phyloP scores from a whole-genome alignment of 2,329 filamentous ascomycete genomes.

The Epichloe brachyelytri region DNA sequence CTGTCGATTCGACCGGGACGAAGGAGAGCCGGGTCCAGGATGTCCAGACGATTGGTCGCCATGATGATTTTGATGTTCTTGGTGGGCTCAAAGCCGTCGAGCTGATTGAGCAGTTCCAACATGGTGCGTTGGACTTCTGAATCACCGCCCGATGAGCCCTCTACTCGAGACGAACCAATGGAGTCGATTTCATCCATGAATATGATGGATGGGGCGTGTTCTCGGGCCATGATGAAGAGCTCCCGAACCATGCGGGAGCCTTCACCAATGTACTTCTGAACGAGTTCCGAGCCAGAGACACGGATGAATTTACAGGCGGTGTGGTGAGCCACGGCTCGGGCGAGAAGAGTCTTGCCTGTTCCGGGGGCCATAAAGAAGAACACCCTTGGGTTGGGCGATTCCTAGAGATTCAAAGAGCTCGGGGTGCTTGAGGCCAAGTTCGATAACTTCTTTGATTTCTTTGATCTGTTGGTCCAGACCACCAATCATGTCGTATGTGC shows the following conservation, averaged over 20 bases:
- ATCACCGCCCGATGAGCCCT: slow-evolving; percentile 88
- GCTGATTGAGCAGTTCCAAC: slow-evolving; percentile 94
- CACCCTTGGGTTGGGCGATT: slow-evolving; percentile 96
- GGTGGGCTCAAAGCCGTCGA: slow-evolving; percentile 96
- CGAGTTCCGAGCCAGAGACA: slow-evolving; percentile 88
- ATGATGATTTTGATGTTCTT: slow-evolving; percentile 99
- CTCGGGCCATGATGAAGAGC: slow-evolving; percentile 96
- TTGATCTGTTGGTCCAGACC: slow-evolving; percentile 98
- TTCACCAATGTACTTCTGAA: slow-evolving; percentile 99
- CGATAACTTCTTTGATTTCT: slow-evolving; percentile 99
- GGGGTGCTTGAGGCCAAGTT: slow-evolving; percentile 94
- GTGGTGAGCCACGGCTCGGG: slow-evolving; percentile 92
- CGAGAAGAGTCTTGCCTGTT: slow-evolving; percentile 91
- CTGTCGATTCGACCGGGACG: slow-evolving; percentile 96
- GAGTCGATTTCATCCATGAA: slow-evolving; percentile 99
- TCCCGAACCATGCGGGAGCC: slow-evolving; percentile 97
- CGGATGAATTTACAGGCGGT: slow-evolving; percentile 99
- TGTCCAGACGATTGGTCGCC: slow-evolving; percentile 96
- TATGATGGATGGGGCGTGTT: slow-evolving; percentile 96
- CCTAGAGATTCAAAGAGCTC: slow-evolving; percentile 98
- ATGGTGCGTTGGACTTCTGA: slow-evolving; percentile 98
- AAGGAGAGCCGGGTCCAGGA: slow-evolving; percentile 86
- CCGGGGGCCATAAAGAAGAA: slow-evolving; percentile 93
- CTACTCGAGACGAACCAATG: slow-evolving; percentile 92
- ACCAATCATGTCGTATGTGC: slow-evolving; percentile 99